A percentile compares a stretch with the other conserved stretches of the same genome.
These are phyloP conservation scores for Aureobasidium sp. DNA, from an alignment of 2,329 filamentous ascomycete species.

Conservation along the genomic window DNA sequence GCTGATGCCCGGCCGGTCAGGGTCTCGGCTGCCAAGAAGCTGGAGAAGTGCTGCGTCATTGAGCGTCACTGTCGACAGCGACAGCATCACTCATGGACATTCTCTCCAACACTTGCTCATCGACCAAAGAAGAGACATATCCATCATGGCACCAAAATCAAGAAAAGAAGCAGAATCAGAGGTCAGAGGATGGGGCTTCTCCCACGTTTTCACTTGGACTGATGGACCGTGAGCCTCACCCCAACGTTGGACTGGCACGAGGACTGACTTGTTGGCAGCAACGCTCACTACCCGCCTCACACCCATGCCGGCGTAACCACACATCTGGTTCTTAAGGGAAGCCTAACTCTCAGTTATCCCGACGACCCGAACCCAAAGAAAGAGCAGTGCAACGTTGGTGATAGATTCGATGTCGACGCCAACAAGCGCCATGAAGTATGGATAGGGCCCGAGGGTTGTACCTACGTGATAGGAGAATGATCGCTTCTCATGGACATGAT, in stretches of 20 bases:
- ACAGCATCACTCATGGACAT: not conserved
- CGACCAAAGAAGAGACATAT: not conserved
- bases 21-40: slow-evolving; percentile 1
- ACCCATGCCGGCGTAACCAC: slow-evolving; percentile 56
- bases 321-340: slow-evolving; percentile 57
- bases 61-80: not conserved
- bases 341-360: slow-evolving; percentile 59
- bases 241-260: not conserved
- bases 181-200: slow-evolving; percentile 62
- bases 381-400: slow-evolving; percentile 51
- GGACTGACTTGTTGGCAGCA: slow-evolving; percentile 34
- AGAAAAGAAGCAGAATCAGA: slow-evolving; percentile 47
- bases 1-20: not conserved
- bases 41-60: not conserved
- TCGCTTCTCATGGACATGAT: not conserved
- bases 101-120: not conserved
- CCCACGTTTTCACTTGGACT: slow-evolving; percentile 62
- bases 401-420: slow-evolving; percentile 58
- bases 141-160: slow-evolving; percentile 24
- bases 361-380: slow-evolving; percentile 47
- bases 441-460: slow-evolving; percentile 58
- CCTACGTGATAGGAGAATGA: slow-evolving; percentile 54
- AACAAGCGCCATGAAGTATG: slow-evolving; percentile 59
- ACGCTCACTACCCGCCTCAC: slow-evolving; percentile 61
- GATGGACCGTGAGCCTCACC: slow-evolving; percentile 53